These are phyloP conservation scores for Arthrobotrys sphaeroides DNA, from an alignment of 2,329 filamentous ascomycete species.

Conservation along the genomic window DNA sequence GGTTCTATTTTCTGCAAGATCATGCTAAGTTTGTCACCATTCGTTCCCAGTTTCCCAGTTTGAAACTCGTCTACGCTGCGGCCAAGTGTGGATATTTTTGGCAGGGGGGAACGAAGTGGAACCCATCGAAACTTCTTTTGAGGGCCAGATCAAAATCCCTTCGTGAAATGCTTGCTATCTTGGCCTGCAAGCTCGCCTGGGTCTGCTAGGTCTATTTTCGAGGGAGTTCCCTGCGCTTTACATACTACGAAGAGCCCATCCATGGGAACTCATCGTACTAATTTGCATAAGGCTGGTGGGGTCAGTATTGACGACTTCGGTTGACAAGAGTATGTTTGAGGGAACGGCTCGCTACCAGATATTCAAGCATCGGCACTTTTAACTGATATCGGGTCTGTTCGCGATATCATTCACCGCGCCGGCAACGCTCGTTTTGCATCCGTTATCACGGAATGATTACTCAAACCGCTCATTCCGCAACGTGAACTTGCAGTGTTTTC, in stretches of 20 bases:
- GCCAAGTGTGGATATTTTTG: constrained; percentile 34
- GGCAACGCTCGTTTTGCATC: not conserved
- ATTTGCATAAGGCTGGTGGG: constrained; percentile 37
- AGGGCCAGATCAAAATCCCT: not conserved
- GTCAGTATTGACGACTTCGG: not conserved
- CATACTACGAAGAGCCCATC: not conserved
- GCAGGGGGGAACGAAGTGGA: not conserved
- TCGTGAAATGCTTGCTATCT: not conserved
- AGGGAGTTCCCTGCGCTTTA: not conserved
- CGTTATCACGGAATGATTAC: constrained; percentile 10
- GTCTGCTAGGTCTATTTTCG: not conserved
- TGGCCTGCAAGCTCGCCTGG: not conserved
- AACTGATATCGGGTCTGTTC: not conserved
- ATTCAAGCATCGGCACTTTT: not conserved
- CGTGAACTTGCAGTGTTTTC: not conserved
- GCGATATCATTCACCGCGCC: not conserved
- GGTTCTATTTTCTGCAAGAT: constrained; percentile 8
- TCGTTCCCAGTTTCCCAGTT: constrained; percentile 10
- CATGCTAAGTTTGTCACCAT: constrained; percentile 24
- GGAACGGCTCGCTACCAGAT: constrained; percentile 28
- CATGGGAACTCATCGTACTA: constrained; percentile 2
- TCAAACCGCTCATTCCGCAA: not conserved
- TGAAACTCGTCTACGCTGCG: not conserved
- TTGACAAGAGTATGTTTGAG: not conserved
- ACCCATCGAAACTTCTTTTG: not conserved